Evolutionary conservation across 345 rosid species (phyloP).

Genomic region (Murraya paniculata): DNA sequence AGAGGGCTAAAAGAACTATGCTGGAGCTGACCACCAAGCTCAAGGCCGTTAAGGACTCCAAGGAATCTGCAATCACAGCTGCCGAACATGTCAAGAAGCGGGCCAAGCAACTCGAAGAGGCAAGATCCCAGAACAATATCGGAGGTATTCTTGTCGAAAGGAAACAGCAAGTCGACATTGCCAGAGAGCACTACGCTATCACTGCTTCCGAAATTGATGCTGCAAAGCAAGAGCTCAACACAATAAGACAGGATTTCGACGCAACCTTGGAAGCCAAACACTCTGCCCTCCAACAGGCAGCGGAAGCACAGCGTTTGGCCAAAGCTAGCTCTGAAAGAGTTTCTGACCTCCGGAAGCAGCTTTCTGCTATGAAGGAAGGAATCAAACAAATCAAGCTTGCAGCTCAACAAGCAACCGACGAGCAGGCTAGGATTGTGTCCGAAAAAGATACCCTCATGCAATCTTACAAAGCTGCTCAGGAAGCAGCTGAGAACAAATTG

Average conservation of each 20-base stretch:
- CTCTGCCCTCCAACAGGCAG: slow-evolving; percentile 59
- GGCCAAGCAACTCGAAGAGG: slow-evolving; percentile 57
- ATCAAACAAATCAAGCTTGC: slow-evolving; percentile 51
- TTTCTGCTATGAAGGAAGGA: slow-evolving; percentile 58
- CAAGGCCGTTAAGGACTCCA: slow-evolving; percentile 35
- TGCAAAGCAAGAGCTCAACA: slow-evolving; percentile 67
- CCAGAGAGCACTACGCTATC: slow-evolving; percentile 52
- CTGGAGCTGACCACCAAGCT: slow-evolving; percentile 44
- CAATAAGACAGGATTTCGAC: slow-evolving; percentile 73
- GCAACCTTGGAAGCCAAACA: slow-evolving; percentile 58
- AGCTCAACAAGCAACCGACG: slow-evolving; percentile 43
- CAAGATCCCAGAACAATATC: slow-evolving; percentile 33
- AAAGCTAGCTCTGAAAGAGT: slow-evolving; percentile 39
- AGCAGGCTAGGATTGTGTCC: slow-evolving; percentile 34
- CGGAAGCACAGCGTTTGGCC: slow-evolving; percentile 54
- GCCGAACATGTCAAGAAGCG: slow-evolving; percentile 44
- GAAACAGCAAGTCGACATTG: slow-evolving; percentile 49
- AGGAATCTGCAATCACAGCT: slow-evolving; percentile 39
- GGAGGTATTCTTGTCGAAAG: slow-evolving; percentile 28
- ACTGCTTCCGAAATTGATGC: slow-evolving; percentile 51
- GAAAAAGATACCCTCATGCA: slow-evolving; percentile 44
- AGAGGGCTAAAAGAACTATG: slow-evolving; percentile 41
- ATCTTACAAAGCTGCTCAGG: slow-evolving; percentile 41
- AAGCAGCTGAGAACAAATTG: slow-evolving; percentile 49
- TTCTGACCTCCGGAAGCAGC: slow-evolving; percentile 54